Percentiles rank a stretch among this genome's conserved stretches.
These are phyloP conservation scores for Bacidia gigantensis DNA, from an alignment of 495 filamentous ascomycete species.

Conservation along the genomic window DNA sequence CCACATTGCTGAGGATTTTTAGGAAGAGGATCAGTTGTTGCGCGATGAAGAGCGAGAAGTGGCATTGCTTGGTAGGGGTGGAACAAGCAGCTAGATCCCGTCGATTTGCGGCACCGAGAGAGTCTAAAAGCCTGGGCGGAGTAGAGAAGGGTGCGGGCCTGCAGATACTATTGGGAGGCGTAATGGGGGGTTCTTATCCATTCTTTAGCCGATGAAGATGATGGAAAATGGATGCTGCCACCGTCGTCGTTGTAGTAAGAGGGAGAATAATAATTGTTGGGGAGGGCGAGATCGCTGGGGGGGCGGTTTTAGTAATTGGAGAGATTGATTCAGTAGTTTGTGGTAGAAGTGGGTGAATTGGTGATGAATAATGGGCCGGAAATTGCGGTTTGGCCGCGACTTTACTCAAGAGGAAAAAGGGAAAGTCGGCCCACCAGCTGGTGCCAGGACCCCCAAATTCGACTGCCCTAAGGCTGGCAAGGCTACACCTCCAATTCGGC, in stretches of 20 bases:
- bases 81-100: not conserved
- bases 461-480: not conserved
- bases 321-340: too few relatives aligned
- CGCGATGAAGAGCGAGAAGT: conserved; percentile 1
- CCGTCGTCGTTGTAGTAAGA: too few relatives aligned
- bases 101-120: not conserved
- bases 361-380: too few relatives aligned
- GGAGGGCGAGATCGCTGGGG: too few relatives aligned
- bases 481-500: not conserved
- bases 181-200: not conserved
- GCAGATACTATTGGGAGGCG: not conserved
- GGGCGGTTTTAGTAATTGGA: too few relatives aligned
- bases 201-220: too few relatives aligned
- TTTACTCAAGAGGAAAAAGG: too few relatives aligned
- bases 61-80: not conserved
- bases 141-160: not conserved
- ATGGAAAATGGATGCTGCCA: too few relatives aligned
- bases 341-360: too few relatives aligned
- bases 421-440: too few relatives aligned
- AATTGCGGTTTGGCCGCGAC: not conserved
- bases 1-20: conserved; percentile 1
- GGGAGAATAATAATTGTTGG: too few relatives aligned
- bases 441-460: too few relatives aligned
- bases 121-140: not conserved
- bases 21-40: conserved; percentile 1